These are phyloP conservation scores for Tetrahymena thermophila DNA, from an alignment of 73 alveolate genomes.

Conservation along the genomic window DNA sequence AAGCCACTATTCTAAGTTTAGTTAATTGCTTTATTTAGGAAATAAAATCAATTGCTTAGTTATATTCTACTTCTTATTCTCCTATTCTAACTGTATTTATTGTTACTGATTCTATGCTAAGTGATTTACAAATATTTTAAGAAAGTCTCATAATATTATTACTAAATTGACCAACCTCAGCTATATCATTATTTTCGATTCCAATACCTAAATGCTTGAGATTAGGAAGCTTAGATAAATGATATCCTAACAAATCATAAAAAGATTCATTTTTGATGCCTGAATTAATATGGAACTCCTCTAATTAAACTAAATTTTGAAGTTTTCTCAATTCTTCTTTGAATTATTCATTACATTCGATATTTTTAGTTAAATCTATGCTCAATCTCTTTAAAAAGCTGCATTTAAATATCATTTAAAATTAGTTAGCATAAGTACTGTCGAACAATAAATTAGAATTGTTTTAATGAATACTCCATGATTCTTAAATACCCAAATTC, in stretches of 20 bases:
- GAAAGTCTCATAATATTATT: background rate
- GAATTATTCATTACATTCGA: background rate
- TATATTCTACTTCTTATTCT: background rate
- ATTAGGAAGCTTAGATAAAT: background rate
- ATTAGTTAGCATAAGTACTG: background rate
- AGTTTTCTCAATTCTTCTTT: background rate
- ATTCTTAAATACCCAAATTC: background rate
- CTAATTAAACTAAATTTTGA: background rate
- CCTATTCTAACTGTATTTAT: background rate
- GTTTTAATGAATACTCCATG: no score
- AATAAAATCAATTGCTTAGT: background rate
- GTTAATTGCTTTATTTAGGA: background rate
- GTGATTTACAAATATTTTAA: background rate
- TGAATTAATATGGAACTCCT: background rate
- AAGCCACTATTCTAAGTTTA: background rate
- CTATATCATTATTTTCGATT: background rate
- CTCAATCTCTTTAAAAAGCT: background rate
- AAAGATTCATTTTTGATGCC: background rate
- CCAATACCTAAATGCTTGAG: background rate
- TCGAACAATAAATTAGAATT: background rate
- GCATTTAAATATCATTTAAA: background rate
- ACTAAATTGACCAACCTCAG: background rate
- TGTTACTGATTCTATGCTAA: background rate
- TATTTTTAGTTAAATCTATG: background rate
- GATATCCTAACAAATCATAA: background rate